Evolutionary conservation across 805 yeast genomes (phyloP).

Genomic region (Lachancea quebecensis): DNA sequence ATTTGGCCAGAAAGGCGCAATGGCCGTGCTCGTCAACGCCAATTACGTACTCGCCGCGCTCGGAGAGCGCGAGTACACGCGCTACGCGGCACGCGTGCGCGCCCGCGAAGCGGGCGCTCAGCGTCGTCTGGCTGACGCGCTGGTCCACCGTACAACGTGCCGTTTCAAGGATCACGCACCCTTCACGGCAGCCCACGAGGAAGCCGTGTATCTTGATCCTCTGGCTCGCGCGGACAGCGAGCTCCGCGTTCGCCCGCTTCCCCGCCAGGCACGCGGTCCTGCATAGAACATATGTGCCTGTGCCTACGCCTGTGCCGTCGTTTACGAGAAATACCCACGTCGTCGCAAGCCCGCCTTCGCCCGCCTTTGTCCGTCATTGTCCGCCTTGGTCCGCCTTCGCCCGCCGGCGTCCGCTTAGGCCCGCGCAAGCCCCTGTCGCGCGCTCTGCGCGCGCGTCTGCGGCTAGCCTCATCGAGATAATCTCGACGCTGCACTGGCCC

Average conservation of each 20-base stretch:
- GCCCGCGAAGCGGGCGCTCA: slow-evolving; percentile 78
- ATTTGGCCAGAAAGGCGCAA: slow-evolving; percentile 96
- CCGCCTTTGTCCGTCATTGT: no score
- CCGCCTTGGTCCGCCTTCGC: no score
- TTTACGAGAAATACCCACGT: no score
- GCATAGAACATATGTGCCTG: no score
- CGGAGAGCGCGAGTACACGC: slow-evolving; percentile 56
- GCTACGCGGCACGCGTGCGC: slow-evolving; percentile 57
- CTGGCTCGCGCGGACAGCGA: slow-evolving; percentile 54
- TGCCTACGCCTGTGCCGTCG: no score
- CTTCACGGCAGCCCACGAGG: slow-evolving; percentile 71
- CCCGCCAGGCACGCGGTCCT: background rate
- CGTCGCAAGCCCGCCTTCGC: no score
- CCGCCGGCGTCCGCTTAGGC: no score
- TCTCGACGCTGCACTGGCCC: no score
- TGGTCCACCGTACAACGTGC: slow-evolving; percentile 77
- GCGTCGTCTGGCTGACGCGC: slow-evolving; percentile 83
- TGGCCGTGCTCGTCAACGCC: slow-evolving; percentile 78
- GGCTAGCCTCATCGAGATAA: no score
- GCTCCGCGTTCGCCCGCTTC: background rate
- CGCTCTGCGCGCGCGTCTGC: no score
- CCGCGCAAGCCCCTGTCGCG: no score
- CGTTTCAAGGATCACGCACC: slow-evolving; percentile 83
- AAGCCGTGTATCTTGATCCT: slow-evolving; percentile 83
- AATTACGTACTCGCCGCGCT: slow-evolving; percentile 80